Evolutionary conservation across 306 rosid genomes (phyloP).

Genomic region (Erythrophleum fordii): DNA sequence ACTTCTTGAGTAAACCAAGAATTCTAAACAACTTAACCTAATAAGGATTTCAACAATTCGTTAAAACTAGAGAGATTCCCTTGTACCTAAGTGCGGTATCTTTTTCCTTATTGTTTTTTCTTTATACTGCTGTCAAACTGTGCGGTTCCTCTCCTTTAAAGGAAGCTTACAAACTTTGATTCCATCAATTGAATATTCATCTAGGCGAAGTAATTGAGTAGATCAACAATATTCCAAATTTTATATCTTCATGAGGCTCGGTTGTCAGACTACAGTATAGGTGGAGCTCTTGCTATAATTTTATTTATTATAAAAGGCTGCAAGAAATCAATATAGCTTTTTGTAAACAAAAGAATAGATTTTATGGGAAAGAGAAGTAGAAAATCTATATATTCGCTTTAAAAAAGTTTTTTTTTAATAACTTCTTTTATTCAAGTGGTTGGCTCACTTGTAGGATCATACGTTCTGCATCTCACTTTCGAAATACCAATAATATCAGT

Average conservation of each 20-base stretch:
- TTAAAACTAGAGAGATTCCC: conserved; percentile 1
- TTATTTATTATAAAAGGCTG: too few relatives aligned
- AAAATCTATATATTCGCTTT: neutral
- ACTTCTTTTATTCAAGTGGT: neutral
- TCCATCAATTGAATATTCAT: conserved; percentile 8
- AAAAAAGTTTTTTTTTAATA: neutral
- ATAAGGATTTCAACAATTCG: neutral
- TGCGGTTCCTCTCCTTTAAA: neutral
- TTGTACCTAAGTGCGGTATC: neutral
- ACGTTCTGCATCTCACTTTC: neutral
- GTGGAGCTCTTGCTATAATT: neutral
- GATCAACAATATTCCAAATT: neutral
- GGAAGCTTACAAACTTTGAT: conserved; percentile 23
- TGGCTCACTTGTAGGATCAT: neutral
- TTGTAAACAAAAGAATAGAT: too few relatives aligned
- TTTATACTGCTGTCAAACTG: neutral
- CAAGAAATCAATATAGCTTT: too few relatives aligned
- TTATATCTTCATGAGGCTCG: neutral
- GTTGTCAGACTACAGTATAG: neutral
- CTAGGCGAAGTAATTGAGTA: neutral
- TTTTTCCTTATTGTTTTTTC: neutral
- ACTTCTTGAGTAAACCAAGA: neutral
- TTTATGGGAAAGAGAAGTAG: too few relatives aligned
- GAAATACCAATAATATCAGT: neutral
- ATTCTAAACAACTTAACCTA: neutral